Evolutionary conservation across 176 grass and related monocot species (phyloP).

Genomic region (bread wheat (Triticum aestivum)): IWGSC_CS_RefSeq_v2.1 NC_057802.1:153782810-153783309

Average conservation of each 20-base stretch:
- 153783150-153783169: not conserved
- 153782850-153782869: not conserved
- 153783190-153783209: not conserved
- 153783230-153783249: not conserved
- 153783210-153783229: not conserved
- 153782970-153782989: not conserved
- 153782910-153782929: not conserved
- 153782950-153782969: not conserved
- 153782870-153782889: not conserved
- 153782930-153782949: not conserved
- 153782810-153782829: not conserved
- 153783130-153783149: not conserved
- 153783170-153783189: not conserved
- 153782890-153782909: not conserved
- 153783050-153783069: not conserved
- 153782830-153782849: not conserved
- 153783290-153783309: not conserved
- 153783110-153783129: not conserved
- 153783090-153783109: not conserved
- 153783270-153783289: not conserved
- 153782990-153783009: not conserved
- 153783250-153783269: not conserved
- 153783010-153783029: not conserved
- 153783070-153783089: not conserved
- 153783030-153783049: not conserved